Evolutionary conservation across 225 moss, liverwort and hornwort genomes (phyloP).

Genomic region (Physcomitrium patens): DNA sequence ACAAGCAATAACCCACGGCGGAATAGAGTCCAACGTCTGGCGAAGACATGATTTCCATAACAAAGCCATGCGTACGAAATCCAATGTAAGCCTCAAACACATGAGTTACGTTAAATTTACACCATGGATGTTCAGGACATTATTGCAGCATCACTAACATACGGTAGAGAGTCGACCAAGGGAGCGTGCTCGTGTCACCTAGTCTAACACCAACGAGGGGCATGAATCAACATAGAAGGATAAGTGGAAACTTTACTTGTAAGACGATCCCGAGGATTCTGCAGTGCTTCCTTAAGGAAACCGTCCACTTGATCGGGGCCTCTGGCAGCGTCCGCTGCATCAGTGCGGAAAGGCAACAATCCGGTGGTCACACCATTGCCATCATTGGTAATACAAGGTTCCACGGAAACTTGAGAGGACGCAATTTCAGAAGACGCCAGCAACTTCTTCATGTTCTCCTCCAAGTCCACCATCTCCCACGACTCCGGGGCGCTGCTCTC

Average conservation of each 20-base stretch:
- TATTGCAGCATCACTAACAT: too few relatives aligned
- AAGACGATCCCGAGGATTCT: conserved; percentile 95
- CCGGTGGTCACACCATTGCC: conserved; percentile 26
- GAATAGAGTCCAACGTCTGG: background rate
- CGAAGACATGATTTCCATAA: background rate
- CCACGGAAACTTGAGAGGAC: conserved; percentile 40
- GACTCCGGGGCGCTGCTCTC: conserved; percentile 76
- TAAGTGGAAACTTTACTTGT: conserved; percentile 65
- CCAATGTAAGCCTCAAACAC: background rate
- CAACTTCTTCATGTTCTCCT: conserved; percentile 82
- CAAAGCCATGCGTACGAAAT: background rate
- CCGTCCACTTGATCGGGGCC: conserved; percentile 79
- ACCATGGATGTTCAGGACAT: too few relatives aligned
- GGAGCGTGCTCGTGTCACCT: too few relatives aligned
- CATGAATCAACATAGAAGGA: background rate
- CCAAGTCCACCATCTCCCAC: conserved; percentile 97
- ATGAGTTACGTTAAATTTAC: background rate
- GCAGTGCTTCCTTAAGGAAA: conserved; percentile 91
- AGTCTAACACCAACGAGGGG: too few relatives aligned
- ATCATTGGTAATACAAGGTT: conserved; percentile 41
- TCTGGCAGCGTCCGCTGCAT: conserved; percentile 46
- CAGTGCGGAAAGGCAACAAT: conserved; percentile 38
- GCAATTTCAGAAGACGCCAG: conserved; percentile 46
- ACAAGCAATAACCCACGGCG: conserved; percentile 5
- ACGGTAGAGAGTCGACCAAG: too few relatives aligned